Evolutionary conservation across 345 rosid genomes (phyloP), one percentile per base, ranked within the genome.

Genomic region (Alliaria petiolata): DNA sequence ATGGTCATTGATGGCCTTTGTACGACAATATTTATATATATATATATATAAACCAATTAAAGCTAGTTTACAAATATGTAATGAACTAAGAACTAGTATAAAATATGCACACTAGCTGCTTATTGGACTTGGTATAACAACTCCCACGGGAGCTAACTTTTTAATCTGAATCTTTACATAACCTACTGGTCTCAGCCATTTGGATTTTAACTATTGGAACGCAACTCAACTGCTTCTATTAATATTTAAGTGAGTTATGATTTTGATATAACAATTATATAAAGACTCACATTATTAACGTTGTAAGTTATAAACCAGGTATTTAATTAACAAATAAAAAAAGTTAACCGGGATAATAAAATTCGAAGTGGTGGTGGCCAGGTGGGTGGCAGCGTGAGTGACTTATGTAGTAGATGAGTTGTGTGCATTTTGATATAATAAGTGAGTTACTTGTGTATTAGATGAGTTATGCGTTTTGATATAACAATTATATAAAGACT

Each of bases 61-160:
- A 69, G 19, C 6, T 40, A 26, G 36, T 12, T 46, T 57, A 26
- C 30, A 25, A 7, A 1, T 35, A 22, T 31, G 38, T 14, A 15
- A 12, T 61, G 56, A 53, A 15, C 35, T 55, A n/a, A n/a, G n/a
- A n/a, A n/a, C n/a, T n/a, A n/a, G n/a, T n/a, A 8, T 28, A 54
- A 34, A 43, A 8, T 53, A 72, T 72, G 49, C 51, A 44, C 60
- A 73, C 71, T 38, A 47, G 8, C 3, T 55, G 11, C 34, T 20
- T 47, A 65, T 15, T 74, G 67, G 72, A 66, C 67, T 74, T 25
- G 67, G 67, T 67, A 28, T 58, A 74, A 59, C 72, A 59, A 74
- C 67, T 60, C 39, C 40, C 67, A 51, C 59, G 67, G 19, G n/a
- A 25, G 16, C 44, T 39, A n/a, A 54, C 30, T 65, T 65, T 14